Base-by-base conservation (phyloP, 2,329 filamentous ascomycete genomes). In the Pseudogymnoascus sp. region DNA sequence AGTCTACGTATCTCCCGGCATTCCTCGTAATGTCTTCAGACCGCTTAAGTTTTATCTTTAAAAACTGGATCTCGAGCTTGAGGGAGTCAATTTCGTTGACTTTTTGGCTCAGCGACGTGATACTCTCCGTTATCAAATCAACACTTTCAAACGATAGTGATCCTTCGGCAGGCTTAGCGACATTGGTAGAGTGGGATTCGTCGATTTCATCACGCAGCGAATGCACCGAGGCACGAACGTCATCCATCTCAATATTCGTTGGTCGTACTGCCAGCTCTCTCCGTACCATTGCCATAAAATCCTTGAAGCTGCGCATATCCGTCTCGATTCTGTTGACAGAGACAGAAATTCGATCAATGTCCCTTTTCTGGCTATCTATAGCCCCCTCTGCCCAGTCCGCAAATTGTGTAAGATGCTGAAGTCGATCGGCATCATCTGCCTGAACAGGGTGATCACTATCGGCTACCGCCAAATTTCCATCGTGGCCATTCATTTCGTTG, bases 341-440 rank as follows among this genome's bases (percentile, higher is more conserved):
- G 14, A 62, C 66, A 16, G 65, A 68, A 31, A 73, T 66, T 7
- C 71, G 69, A 62, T 71, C 69, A 37, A 75, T 74, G 60, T 73
- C 69, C 42, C 67, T 66, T 63, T 68, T 66, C 63, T 74, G 71
- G 34, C 28, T 61, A 16, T 44, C 62, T 34, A 73, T 70, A 7
- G 66, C 64, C 42, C 65, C 62, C 50, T 70, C 65, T 5, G 69
- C 70, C 70, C 71, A 72, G 8, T 40, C 42, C 18, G 62, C 65
- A 63, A 73, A 73, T 10, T 66, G 44, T 34, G 61, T 60, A 18
- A 65, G 40, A 5, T 44, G 60, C 31, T 23, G 50, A 31, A 18
- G 18, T 44, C 56, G 16, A 50, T 65, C 62, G 25, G 37, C 69
- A 14, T 31, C 50, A 34, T 56, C 50, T 34, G 11, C 28, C 11